Base-by-base conservation (phyloP, 805 yeast species). In the Candida cerambycidarum region DNA sequence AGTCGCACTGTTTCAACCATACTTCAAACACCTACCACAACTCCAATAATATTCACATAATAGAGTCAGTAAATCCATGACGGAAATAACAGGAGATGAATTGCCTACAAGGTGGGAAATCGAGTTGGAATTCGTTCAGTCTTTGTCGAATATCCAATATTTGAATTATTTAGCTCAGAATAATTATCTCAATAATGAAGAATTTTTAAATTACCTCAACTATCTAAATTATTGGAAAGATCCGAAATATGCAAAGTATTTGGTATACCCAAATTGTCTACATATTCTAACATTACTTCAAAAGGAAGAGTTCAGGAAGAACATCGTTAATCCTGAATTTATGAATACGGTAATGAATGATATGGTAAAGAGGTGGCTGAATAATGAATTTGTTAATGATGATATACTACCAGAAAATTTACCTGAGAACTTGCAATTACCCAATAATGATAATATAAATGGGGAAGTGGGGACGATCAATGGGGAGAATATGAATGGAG, bases 61-160 rank as follows among this genome's bases (percentile, higher is more conserved):
- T n/a, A n/a, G n/a, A n/a, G n/a, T n/a, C n/a, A n/a, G n/a, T n/a
- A n/a, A n/a, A n/a, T n/a, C n/a, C n/a, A 41, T 41, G 44, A 21
- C 40, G 13, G 43, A 31, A 23, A 41, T 42, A 14, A 45, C 54
- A 27, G 50, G 51, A 6, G 51, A 50, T 16, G 51, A 57, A 19
- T 67, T 79, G n/a, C 89, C 92, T n/a, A 76, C 85, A 4, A 62
- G 95, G 44, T 88, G 92, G 88, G 96, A 87, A 56, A 79, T 87
- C 16, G 96, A 87, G 53, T 71, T 87, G n/a, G 97, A 86, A 78
- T 92, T 92, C 64, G 95, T 92, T 3, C 98, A 92, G 64, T 83
- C 96, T 12, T 71, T 92, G 25, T 88, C 96, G 2, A 93, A 92
- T 61, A 81, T 92, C 34, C 96, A 85, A 60, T 92, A 90, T 58